Base-by-base conservation (phyloP, 2,329 filamentous ascomycete genomes). In the Aureobasidium sp. region DNA sequence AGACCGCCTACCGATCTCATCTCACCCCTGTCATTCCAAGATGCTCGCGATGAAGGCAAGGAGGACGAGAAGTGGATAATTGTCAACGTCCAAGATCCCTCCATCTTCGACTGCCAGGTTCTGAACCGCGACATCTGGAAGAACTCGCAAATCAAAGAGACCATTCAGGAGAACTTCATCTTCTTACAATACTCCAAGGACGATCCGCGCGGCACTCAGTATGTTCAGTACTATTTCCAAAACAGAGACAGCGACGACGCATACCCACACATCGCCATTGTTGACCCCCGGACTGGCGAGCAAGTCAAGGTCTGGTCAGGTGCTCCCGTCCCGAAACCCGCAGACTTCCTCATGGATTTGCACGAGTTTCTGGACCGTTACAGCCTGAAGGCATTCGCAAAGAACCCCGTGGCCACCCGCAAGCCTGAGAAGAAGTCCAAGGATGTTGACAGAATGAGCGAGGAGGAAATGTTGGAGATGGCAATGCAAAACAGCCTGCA, bases 71-170 rank as follows among this genome's bases (percentile, higher is more conserved):
- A 96, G 74, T 99, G 94, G 94, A 83, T 99, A 52, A 76, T 99
- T 67, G 91, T 97, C 65, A 97, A 99, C 72, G 86, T 99, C 17
- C 94, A 99, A 75, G 92, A 99, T 71, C 85, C 90, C 66, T 89
- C 89, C 39, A 87, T 96, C 69, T 99, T 99, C 73, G 89, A 94
- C 74, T 99, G 94, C 74, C 94, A 99, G 73, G 83, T 90, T 2
- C 79, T 99, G 19, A 99, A 99, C 72, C 84, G 94, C 48, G 94
- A 99, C 72, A 85, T 97, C 60, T 99, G 94, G 94, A 97, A 97
- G 76, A 89, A 97, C 68, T 75, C 83, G 19, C 82, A 86, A 2
- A 85, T 99, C 62, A 85, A 83, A 68, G 85, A 89, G n/a, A 84
- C 95, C 1, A 81, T 99, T 33, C 84, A 84, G 68, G 93, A 97